These are phyloP conservation scores for Fusarium avenaceum DNA, from an alignment of 2,329 filamentous ascomycete genomes.

Conservation along the genomic window DNA sequence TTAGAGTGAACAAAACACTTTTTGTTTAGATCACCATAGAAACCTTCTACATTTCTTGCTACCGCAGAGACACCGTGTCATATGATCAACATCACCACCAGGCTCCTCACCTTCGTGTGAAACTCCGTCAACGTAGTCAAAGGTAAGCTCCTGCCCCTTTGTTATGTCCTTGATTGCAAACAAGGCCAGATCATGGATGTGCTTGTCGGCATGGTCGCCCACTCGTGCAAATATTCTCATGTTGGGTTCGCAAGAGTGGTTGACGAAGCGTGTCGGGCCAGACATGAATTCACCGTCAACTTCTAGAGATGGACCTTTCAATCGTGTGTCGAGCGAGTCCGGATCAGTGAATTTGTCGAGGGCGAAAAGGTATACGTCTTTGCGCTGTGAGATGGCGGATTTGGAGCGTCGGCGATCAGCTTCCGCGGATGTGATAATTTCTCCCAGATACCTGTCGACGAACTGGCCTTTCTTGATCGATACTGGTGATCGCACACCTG, in stretches of 20 bases:
- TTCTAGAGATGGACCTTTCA: constrained; percentile 69
- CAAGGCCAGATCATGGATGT: constrained; percentile 81
- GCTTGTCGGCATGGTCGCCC: constrained; percentile 80
- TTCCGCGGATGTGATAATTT: constrained; percentile 74
- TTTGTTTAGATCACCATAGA: constrained; percentile 67
- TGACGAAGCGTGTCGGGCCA: constrained; percentile 84
- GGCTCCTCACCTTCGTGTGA: constrained; percentile 63
- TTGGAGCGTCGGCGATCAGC: constrained; percentile 73
- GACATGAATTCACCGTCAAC: constrained; percentile 82
- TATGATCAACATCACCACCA: constrained; percentile 61
- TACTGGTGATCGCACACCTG: constrained; percentile 74
- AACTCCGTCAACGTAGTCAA: constrained; percentile 81
- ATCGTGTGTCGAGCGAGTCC: constrained; percentile 66
- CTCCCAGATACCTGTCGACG: constrained; percentile 83
- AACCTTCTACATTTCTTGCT: constrained; percentile 76
- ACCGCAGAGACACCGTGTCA: constrained; percentile 73
- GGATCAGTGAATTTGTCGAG: constrained; percentile 83
- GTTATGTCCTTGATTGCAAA: constrained; percentile 78
- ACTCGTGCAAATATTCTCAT: constrained; percentile 83
- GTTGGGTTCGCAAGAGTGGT: constrained; percentile 85
- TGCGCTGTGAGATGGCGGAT: constrained; percentile 69
- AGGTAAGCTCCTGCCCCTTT: constrained; percentile 78
- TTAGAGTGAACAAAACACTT: neutral
- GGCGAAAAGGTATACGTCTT: constrained; percentile 83
- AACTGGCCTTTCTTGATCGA: constrained; percentile 80